Evolutionary conservation across 1,284 basidiomycete genomes (phyloP).

Genomic region (Austroboletus novae-zelandiae): DNA sequence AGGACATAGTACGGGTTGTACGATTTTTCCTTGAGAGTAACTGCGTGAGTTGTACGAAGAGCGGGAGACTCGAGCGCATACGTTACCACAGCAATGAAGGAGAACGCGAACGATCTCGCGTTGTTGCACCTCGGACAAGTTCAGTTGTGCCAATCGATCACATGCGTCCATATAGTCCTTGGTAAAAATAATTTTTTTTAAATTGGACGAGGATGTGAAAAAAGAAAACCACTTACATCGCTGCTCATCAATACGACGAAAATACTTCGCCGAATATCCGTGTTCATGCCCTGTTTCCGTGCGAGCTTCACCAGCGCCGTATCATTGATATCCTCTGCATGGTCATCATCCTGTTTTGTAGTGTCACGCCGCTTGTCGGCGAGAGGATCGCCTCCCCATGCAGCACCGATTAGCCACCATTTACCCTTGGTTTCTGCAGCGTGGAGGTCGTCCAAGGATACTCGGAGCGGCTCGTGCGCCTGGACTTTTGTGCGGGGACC

Average conservation of each 20-base stretch:
- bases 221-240: constrained; percentile 56
- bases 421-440: constrained; percentile 87
- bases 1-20: constrained; percentile 98
- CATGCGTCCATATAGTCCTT: constrained; percentile 95
- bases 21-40: constrained; percentile 64
- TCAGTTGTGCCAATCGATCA: constrained; percentile 80
- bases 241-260: constrained; percentile 95
- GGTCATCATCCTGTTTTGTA: constrained; percentile 17
- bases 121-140: constrained; percentile 87
- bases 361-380: constrained; percentile 56
- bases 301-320: constrained; percentile 76
- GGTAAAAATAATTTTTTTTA: not conserved
- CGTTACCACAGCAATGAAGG: constrained; percentile 91
- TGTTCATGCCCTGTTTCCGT: constrained; percentile 97
- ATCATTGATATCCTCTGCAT: constrained; percentile 35
- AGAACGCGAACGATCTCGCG: constrained; percentile 92
- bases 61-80: constrained; percentile 30
- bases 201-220: not conserved
- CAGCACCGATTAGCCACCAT: constrained; percentile 99
- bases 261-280: constrained; percentile 86
- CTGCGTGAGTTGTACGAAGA: not conserved
- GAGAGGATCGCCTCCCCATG: constrained; percentile 92
- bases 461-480: constrained; percentile 80
- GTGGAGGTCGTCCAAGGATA: constrained; percentile 82
- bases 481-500: constrained; percentile 50